These are phyloP conservation scores for Amanita rimosa DNA, from an alignment of 768 basidiomycete species.

Conservation along the genomic window DNA sequence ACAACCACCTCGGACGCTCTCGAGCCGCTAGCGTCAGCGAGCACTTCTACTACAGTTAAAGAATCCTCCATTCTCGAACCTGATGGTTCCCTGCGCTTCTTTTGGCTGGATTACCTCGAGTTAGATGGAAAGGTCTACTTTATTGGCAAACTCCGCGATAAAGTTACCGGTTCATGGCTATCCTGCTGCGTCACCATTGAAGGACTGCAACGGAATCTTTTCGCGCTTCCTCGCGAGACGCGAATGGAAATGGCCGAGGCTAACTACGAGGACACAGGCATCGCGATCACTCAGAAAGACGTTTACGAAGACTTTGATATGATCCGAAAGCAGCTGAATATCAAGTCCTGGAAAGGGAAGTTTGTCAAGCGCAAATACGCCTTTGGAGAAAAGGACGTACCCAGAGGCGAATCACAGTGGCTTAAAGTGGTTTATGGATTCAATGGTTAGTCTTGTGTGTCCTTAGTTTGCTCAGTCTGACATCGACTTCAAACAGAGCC, in stretches of 20 bases:
- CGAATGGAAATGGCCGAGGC: conserved; percentile 47
- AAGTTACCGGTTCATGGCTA: conserved; percentile 52
- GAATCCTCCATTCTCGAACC: conserved; percentile 47
- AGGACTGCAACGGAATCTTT: conserved; percentile 83
- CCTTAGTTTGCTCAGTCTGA: background rate
- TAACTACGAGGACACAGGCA: conserved; percentile 60
- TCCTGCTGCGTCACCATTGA: conserved; percentile 84
- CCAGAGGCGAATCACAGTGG: conserved; percentile 73
- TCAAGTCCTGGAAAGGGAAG: conserved; percentile 71
- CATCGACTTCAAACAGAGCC: conserved; percentile 37
- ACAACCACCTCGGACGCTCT: conserved; percentile 52
- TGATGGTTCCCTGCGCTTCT: conserved; percentile 83
- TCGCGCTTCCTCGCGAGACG: conserved; percentile 68
- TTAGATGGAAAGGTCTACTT: conserved; percentile 78
- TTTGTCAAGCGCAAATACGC: conserved; percentile 87
- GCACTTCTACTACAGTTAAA: conserved; percentile 19
- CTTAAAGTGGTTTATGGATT: conserved; percentile 91
- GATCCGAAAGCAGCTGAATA: conserved; percentile 57
- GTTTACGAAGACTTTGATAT: conserved; percentile 79
- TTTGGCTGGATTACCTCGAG: conserved; percentile 95
- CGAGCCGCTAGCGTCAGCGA: conserved; percentile 30
- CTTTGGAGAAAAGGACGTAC: conserved; percentile 79
- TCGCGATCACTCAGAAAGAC: conserved; percentile 56
- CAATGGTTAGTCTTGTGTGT: conserved; percentile 42
- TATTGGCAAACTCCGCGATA: conserved; percentile 85